phyloP scores from a whole-genome alignment of 768 basidiomycete species.

The Tricholoma flavovirens region DNA sequence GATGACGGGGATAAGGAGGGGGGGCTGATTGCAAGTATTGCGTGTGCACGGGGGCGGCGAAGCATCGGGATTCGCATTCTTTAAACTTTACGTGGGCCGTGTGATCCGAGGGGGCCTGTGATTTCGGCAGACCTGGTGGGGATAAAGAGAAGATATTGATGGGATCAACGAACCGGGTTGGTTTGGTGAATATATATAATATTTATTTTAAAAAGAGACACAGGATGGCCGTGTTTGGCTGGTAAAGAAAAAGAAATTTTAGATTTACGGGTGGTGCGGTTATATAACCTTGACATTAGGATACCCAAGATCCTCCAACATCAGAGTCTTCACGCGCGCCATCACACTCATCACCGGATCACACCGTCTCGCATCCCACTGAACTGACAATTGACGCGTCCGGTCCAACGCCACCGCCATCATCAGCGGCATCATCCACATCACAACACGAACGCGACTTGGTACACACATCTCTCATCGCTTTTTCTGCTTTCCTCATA shows the following conservation, averaged over 20 bases:
- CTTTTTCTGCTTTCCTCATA: too few relatives aligned
- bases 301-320: conserved; percentile 4
- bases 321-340: neutral
- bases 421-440: conserved; percentile 3
- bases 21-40: too few relatives aligned
- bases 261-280: too few relatives aligned
- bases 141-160: conserved; percentile 3
- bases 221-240: conserved; percentile 27
- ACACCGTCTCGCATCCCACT: neutral
- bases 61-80: conserved; percentile 4
- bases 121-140: conserved; percentile 7
- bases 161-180: conserved; percentile 5
- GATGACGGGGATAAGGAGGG: too few relatives aligned
- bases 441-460: conserved; percentile 6
- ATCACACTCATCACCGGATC: conserved; percentile 1
- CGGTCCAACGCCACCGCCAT: conserved; percentile 1
- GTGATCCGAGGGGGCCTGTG: conserved; percentile 19
- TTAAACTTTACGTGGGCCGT: conserved; percentile 13
- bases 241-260: conserved; percentile 21
- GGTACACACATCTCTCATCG: conserved; percentile 9
- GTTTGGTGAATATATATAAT: too few relatives aligned
- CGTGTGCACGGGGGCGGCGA: neutral
- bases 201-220: too few relatives aligned
- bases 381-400: conserved; percentile 9
- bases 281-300: conserved; percentile 24